Conservation (phyloP, 345 rosid species). For the Dipteronia sinensis region DNA sequence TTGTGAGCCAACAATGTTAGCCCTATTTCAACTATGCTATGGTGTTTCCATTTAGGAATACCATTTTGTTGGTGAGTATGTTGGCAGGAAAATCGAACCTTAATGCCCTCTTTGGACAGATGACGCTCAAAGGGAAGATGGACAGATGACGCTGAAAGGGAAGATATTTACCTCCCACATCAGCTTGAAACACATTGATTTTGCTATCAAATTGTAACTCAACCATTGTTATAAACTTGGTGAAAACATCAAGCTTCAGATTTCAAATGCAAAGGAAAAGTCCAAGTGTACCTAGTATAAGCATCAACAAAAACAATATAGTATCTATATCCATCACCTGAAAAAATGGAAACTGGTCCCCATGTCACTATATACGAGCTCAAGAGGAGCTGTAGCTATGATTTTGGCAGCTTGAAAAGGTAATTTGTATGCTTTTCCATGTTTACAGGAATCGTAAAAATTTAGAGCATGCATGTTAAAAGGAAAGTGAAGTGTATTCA, state of each 20-base stretch:
- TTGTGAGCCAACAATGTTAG: neutral
- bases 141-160: too few relatives aligned
- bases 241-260: too few relatives aligned
- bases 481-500: too few relatives aligned
- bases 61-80: neutral
- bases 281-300: too few relatives aligned
- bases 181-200: too few relatives aligned
- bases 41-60: neutral
- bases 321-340: neutral
- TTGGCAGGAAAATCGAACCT: neutral
- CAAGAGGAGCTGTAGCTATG: neutral
- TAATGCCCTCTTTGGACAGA: neutral
- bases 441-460: neutral
- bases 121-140: neutral
- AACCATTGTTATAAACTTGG: too few relatives aligned
- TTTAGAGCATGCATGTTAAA: too few relatives aligned
- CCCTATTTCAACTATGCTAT: neutral
- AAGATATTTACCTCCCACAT: neutral
- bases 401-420: neutral
- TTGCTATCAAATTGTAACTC: too few relatives aligned
- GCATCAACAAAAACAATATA: too few relatives aligned
- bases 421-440: neutral
- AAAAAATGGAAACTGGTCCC: neutral
- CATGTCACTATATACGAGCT: neutral
- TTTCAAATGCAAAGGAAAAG: too few relatives aligned